Base-by-base conservation (phyloP, 75 land plant genomes). In the Sequoia sempervirens region DNA sequence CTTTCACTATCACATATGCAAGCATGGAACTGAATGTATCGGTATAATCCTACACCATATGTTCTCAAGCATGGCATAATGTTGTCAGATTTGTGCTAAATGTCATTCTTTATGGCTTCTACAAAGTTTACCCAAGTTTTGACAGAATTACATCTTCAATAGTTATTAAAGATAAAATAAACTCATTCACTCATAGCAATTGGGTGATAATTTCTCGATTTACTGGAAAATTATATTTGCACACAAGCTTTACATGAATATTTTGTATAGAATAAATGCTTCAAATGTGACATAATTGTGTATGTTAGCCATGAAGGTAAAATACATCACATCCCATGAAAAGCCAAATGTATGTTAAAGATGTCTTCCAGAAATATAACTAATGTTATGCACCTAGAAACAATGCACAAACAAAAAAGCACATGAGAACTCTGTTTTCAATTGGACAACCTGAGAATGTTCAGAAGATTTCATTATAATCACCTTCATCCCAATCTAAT, bases 401-500 rank as follows among this genome's bases (percentile, higher is more conserved):
- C 5, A 75, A 82, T 82, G 5, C 38, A 56, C 23, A 28, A 32
- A 56, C 14, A 28, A 32, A 56, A 82, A 82, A 36, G 43, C 76
- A 82, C 82, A 82, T 70, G 72, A 20, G 26, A 82, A 56, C 5
- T 66, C 32, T 66, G 38, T 18, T 26, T 20, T 12, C 79, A 82
- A 38, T 30, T 70, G 36, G 73, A 32, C 36, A 38, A 36, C n/a
- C 34, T 56, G 36, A 37, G 43, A 82, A 30, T 56, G 81, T 52
- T 81, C 53, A 82, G 40, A 80, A 32, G 68, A 45, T 20, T 36
- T 20, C 36, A 32, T 72, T 40, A 52, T 85, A 61, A 34, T 53
- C 15, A 93, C 98, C 99, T 96, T 97, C 99, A 86, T 97, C 99
- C 98, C 99, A 97, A 64, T 90, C 89, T 54, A 97, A 94, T 68